Evolutionary conservation across 768 basidiomycete species (phyloP).

Genomic region (Mycena venus): DNA sequence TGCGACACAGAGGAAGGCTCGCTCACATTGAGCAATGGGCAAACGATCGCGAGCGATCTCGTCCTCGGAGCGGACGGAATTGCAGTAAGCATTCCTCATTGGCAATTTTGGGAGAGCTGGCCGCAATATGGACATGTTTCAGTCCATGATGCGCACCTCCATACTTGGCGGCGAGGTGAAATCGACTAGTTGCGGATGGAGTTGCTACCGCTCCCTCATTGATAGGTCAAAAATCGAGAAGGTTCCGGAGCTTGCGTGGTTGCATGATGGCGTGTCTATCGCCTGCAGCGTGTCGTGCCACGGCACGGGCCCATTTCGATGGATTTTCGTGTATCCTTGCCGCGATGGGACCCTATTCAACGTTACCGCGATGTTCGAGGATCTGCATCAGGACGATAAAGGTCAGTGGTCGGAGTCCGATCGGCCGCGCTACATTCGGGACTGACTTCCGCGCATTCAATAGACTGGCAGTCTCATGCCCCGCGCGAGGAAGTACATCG

Average conservation of each 20-base stretch:
- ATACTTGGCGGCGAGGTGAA: not conserved
- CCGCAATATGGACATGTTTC: no score
- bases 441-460: no score
- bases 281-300: not conserved
- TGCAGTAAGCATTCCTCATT: not conserved
- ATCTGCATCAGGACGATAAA: not conserved
- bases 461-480: not conserved
- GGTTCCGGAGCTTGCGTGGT: not conserved
- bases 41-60: not conserved
- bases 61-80: constrained; percentile 1
- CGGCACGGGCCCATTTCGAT: not conserved
- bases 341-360: constrained; percentile 5
- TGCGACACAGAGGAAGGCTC: not conserved
- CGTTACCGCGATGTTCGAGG: not conserved
- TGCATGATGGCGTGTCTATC: not conserved
- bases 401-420: not conserved
- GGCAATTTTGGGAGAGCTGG: no score
- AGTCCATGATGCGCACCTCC: constrained; percentile 10
- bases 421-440: no score
- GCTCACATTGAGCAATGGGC: not conserved
- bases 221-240: not conserved
- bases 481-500: not conserved
- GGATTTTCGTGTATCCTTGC: constrained; percentile 5
- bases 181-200: not conserved
- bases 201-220: not conserved